Conservation (phyloP, 352 stramenopile species). For the Globisporangium sylvaticum region DNA sequence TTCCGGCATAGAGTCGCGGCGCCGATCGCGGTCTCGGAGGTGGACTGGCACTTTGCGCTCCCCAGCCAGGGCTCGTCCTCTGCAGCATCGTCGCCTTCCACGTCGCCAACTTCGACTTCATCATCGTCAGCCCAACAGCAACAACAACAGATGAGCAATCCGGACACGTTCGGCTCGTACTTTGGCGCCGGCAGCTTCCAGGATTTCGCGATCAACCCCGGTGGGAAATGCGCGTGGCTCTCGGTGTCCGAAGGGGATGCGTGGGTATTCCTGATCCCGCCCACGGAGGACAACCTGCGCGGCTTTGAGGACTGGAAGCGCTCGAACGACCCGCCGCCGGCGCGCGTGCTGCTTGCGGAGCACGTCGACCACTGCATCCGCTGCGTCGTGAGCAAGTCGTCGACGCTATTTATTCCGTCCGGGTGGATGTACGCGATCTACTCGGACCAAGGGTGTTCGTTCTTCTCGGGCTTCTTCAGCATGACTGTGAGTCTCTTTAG, state of each 20-base stretch:
- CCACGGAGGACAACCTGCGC: slow-evolving; percentile 37
- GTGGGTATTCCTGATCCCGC: slow-evolving; percentile 66
- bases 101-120: background rate
- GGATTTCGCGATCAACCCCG: slow-evolving; percentile 57
- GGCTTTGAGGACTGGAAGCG: slow-evolving; percentile 58
- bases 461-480: slow-evolving; percentile 58
- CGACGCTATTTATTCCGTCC: slow-evolving; percentile 54
- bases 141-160: slow-evolving; percentile 20
- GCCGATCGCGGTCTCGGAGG: slow-evolving; percentile 41
- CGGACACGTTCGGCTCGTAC: slow-evolving; percentile 54
- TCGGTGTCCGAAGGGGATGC: slow-evolving; percentile 58
- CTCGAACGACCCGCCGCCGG: slow-evolving; percentile 24
- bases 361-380: slow-evolving; percentile 74
- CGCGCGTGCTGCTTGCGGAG: slow-evolving; percentile 57
- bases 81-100: slow-evolving; percentile 6
- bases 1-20: slow-evolving; percentile 37
- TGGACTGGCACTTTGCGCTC: slow-evolving; percentile 50
- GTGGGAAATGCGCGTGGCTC: slow-evolving; percentile 57
- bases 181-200: slow-evolving; percentile 55
- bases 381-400: slow-evolving; percentile 40
- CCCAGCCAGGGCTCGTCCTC: slow-evolving; percentile 11
- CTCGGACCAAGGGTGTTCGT: slow-evolving; percentile 38
- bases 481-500: slow-evolving; percentile 44
- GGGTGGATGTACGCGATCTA: slow-evolving; percentile 77
- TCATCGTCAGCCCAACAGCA: background rate